Percentiles rank a stretch among this genome's conserved stretches.
Evolutionary conservation across 768 basidiomycete genomes (phyloP).

Genomic region (Pisolithus microcarpus): DNA sequence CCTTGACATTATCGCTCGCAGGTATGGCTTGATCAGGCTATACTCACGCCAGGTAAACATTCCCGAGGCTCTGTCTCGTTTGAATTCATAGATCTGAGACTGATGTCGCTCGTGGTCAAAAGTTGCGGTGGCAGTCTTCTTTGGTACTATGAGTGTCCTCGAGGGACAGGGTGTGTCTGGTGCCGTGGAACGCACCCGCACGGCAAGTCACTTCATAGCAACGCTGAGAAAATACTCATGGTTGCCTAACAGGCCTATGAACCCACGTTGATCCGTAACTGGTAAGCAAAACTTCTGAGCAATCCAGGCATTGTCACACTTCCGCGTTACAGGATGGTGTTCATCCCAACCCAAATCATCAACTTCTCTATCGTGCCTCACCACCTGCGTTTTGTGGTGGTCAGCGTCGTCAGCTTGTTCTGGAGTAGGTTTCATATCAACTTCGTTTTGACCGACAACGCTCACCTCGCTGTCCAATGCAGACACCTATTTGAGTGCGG

Average conservation of each 20-base stretch:
- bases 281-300: constrained; percentile 34
- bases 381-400: constrained; percentile 67
- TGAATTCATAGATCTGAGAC: neutral
- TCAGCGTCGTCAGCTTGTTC: constrained; percentile 72
- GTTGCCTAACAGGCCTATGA: constrained; percentile 49
- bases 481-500: constrained; percentile 61
- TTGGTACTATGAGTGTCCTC: constrained; percentile 70
- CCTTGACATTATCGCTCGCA: constrained; percentile 16
- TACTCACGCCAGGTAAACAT: constrained; percentile 58
- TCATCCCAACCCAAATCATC: constrained; percentile 68
- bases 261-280: constrained; percentile 70
- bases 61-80: constrained; percentile 2
- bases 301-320: neutral
- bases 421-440: constrained; percentile 56
- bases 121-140: constrained; percentile 49
- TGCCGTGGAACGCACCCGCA: constrained; percentile 42
- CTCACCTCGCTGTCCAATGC: neutral
- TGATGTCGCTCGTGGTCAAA: constrained; percentile 3
- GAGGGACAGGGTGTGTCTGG: constrained; percentile 61
- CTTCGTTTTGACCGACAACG: neutral
- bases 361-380: constrained; percentile 75
- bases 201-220: constrained; percentile 16
- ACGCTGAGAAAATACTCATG: neutral
- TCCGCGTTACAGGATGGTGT: constrained; percentile 51
- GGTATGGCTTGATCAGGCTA: constrained; percentile 79